These are phyloP conservation scores for Trichothecium roseum DNA, from an alignment of 2,329 filamentous ascomycete species.

Conservation along the genomic window DNA sequence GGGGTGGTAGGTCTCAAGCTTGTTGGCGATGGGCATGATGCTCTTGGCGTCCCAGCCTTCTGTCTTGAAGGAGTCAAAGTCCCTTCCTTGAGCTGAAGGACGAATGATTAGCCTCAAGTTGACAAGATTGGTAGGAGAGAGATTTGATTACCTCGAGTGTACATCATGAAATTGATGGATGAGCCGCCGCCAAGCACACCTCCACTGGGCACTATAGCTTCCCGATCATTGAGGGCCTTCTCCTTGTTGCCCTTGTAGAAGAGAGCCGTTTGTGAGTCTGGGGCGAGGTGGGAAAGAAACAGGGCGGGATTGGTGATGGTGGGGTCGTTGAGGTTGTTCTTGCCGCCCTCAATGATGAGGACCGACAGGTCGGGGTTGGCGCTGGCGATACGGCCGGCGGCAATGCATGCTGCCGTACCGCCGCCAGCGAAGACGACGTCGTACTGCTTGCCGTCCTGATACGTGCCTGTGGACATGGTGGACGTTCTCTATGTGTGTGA, in stretches of 20 bases:
- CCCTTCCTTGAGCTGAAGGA: constrained; percentile 7
- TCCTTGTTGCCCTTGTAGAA: constrained; percentile 14
- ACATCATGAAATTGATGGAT: constrained; percentile 22
- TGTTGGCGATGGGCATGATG: constrained; percentile 9
- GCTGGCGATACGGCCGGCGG: constrained; percentile 37
- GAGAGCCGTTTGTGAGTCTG: constrained; percentile 10
- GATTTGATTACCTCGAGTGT: constrained; percentile 10
- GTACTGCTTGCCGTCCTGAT: no score
- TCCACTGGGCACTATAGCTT: constrained; percentile 13
- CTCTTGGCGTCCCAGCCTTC: constrained; percentile 10
- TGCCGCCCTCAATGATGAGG: constrained; percentile 26
- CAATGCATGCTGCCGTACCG: constrained; percentile 35
- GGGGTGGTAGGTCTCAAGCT: constrained; percentile 38
- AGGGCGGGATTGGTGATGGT: constrained; percentile 32
- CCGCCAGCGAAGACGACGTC: constrained; percentile 12
- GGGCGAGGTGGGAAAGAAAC: constrained; percentile 9
- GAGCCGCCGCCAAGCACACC: constrained; percentile 20
- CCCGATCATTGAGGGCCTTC: constrained; percentile 12
- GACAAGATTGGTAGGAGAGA: background rate
- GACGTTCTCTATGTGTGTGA: no score
- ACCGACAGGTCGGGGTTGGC: constrained; percentile 37
- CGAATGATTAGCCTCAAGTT: background rate
- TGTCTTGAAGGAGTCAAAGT: constrained; percentile 10
- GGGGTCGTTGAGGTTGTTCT: constrained; percentile 14
- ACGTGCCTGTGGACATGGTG: no score